Base-by-base conservation (phyloP, 352 stramenopile species). In the Phytopythium vexans region DNA sequence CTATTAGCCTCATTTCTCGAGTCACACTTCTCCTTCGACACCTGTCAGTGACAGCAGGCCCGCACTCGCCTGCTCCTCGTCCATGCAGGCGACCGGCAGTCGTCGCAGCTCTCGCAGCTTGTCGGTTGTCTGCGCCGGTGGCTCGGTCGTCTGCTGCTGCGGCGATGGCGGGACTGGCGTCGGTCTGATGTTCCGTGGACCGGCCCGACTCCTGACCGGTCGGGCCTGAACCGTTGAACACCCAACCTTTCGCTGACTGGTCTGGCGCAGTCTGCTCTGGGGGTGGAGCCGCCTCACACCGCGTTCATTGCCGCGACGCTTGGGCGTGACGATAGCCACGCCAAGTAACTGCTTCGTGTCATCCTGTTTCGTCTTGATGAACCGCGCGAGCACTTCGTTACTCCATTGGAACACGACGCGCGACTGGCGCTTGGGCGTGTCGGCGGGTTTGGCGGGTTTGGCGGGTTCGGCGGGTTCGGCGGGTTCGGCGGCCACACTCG, bases 361-460 rank as follows among this genome's bases (percentile, higher is more conserved):
- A 35, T 58, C 63, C 48, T 86, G 75, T 3, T 70, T 61, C 41
- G 84, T 62, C 40, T 86, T 68, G 57, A 77, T 84, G 54, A 55
- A 84, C 43, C 58, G 57, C 14, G 47, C 41, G 49, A 84, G 58
- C 9, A 74, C 60, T 5, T 77, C 43, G 11, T 52, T 54, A 14
- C 54, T 61, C 52, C 73, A 78, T 37, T 86, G 61, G 42, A 48
- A 48, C 16, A 48, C 42, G 21, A 48, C 11, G 0, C 42, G 15
- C 11, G 36, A 48, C 38, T 2, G 16, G 12, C 48, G 21, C 21
- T 27, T 27, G 21, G 21, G 21, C 21, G 21, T 1, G 21, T 40
- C 39, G 40, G 51, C 41, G 41, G 51, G 36, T 49, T 33, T 35
- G 12, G 46, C 51, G 41, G 58, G 54, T 64, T 44, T 53, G 16